A percentile compares a stretch with the other conserved stretches of the same genome.
Evolutionary conservation across 192 early-diverging fungal genomes (phyloP).

Genomic region (Phlyctochytrium bullatum): DNA sequence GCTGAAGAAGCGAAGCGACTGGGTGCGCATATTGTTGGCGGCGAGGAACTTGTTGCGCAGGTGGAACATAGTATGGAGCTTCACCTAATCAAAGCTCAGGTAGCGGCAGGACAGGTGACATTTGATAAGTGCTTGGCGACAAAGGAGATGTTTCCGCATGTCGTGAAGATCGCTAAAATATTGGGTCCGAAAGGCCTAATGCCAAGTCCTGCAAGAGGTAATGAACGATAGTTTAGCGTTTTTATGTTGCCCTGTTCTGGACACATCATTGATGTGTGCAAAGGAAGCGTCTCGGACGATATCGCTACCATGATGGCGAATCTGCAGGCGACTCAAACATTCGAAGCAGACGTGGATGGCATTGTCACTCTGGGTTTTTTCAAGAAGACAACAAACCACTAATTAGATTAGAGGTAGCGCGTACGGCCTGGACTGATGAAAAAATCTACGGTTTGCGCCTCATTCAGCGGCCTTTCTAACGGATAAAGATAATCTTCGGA

Average conservation of each 20-base stretch:
- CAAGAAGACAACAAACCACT: no score
- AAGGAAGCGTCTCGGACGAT: conserved; percentile 74
- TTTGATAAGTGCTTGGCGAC: conserved; percentile 89
- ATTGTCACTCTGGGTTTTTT: conserved; percentile 67
- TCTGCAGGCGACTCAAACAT: conserved; percentile 70
- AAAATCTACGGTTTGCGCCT: conserved; percentile 31
- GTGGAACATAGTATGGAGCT: conserved; percentile 22
- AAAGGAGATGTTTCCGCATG: conserved; percentile 82
- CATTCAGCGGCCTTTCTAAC: no score
- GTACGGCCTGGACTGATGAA: conserved; percentile 31
- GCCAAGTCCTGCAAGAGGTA: conserved; percentile 71
- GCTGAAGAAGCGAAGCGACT: conserved; percentile 78
- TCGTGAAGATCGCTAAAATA: conserved; percentile 82
- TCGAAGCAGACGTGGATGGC: conserved; percentile 69
- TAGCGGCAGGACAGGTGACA: conserved; percentile 55
- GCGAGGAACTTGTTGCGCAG: conserved; percentile 77
- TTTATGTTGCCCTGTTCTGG: conserved; percentile 4
- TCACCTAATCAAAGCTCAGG: conserved; percentile 20
- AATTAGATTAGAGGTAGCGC: conserved; percentile 11
- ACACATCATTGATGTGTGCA: background rate
- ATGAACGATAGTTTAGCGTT: no score
- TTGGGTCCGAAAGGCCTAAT: conserved; percentile 96
- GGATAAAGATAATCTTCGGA: conserved; percentile 39
- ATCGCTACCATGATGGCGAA: conserved; percentile 61
- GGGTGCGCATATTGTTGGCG: conserved; percentile 84